Evolutionary conservation across 2,329 filamentous ascomycete genomes (phyloP).

Genomic region (Ophiocordyceps camponoti-floridani): DNA sequence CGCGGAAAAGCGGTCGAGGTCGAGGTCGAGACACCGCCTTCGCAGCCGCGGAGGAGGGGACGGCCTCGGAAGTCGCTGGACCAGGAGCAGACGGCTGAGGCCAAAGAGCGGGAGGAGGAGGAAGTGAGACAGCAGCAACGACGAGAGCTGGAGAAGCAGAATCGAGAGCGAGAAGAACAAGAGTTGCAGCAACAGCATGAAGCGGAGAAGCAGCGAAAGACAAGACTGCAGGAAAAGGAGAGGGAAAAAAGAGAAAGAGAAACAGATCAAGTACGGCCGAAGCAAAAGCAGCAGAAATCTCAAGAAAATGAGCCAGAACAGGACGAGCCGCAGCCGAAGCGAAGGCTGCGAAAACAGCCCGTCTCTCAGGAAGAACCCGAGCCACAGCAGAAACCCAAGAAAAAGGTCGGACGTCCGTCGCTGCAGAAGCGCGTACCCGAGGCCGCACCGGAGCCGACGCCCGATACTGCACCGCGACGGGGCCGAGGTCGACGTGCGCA

Average conservation of each 20-base stretch:
- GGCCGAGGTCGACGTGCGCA: neutral
- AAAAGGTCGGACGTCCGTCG: constrained; percentile 7
- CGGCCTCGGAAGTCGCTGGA: neutral
- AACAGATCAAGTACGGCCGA: too few species aligned
- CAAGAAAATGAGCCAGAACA: too few species aligned
- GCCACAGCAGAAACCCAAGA: neutral
- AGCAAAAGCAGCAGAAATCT: neutral
- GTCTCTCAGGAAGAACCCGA: neutral
- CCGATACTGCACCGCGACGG: neutral
- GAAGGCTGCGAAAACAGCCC: too few species aligned
- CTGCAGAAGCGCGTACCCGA: constrained; percentile 1
- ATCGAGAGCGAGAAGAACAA: constrained; percentile 3
- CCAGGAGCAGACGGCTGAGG: neutral
- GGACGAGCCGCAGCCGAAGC: too few species aligned
- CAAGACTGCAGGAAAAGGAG: neutral
- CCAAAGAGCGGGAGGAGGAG: neutral
- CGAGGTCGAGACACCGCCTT: neutral
- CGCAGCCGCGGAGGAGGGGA: constrained; percentile 3
- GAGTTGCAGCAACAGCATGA: constrained; percentile 3
- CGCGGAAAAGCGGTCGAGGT: constrained; percentile 6
- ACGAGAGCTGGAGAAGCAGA: constrained; percentile 1
- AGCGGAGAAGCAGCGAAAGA: neutral
- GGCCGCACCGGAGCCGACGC: constrained; percentile 1
- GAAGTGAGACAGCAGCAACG: neutral
- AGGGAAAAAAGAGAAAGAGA: too few species aligned